Evolutionary conservation across 768 basidiomycete genomes (phyloP), one percentile per base, ranked within the genome.

Genomic region (Scleroderma bovista): DNA sequence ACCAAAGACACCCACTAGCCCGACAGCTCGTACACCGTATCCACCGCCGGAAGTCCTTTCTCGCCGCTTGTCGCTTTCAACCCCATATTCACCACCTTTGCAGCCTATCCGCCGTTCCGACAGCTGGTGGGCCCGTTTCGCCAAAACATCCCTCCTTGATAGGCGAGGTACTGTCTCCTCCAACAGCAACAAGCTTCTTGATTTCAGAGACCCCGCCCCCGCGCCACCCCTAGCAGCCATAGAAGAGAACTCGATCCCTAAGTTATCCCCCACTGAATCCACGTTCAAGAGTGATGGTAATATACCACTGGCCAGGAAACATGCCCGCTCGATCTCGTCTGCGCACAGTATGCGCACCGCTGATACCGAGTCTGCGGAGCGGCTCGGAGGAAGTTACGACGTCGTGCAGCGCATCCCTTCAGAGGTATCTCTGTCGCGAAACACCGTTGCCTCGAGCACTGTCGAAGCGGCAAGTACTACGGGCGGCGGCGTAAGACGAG

Each of bases 131-230:
- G 67, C 75, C 9, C 81, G 86, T 3, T 83, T 93, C 58, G 72
- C 86, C 13, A 79, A 78, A 48, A 77, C 81, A 16, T 77, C 80
- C 31, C 71, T 88, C 44, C 72, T 86, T 23, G 86, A 87, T 54
- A 75, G 81, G 36, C 72, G 74, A 22, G 52, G 67, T 11, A 80
- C 75, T 57, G 72, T 72, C 48, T 67, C 67, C 48, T 60, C 67
- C 49, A 61, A 9, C 2, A 42, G 12, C 23, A 23, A 52, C 58
- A 65, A 46, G 51, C 57, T 41, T 40, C 62, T 73, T 13, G 83
- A 88, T 19, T 79, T 93, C 60, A 78, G 87, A 19, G 91, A 94
- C 66, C 91, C 92, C 1, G 82, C 83, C 46, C 87, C 89, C 1
- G 79, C 80, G 3, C 90, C 90, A 0, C 73, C 73, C 12, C 72